Base-by-base conservation (phyloP, 768 basidiomycete genomes). In the Cystoderma amianthinum region DNA sequence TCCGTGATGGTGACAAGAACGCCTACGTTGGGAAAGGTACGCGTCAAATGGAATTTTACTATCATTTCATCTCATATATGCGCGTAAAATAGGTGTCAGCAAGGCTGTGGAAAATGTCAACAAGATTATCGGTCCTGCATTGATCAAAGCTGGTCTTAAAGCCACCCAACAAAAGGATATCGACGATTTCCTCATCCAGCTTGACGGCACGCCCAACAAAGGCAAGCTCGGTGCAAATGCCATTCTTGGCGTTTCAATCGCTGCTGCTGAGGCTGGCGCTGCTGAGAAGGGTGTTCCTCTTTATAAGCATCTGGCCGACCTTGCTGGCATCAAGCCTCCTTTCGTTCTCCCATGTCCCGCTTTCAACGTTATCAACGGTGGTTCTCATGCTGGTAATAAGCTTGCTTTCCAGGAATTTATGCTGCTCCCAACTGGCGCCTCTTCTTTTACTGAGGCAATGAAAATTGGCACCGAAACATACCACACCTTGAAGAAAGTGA, bases 331-430 rank as follows among this genome's bases (percentile, higher is more conserved):
- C 66, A 91, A 94, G 68, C 73, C 90, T 40, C 95, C 96, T 34
- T 97, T 83, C 65, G 76, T 91, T 46, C 84, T 98, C 55, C 96
- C 96, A 46, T 70, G 68, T 60, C 96, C 96, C 36, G 82, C 89
- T 44, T 93, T 99, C 80, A 99, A 99, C 64, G 96, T 99, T 55
- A 99, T 99, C 76, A 99, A 99, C 69, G 96, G 96, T 64, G 96
- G 96, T 49, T 97, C 95, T 48, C 96, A 99, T 62, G 96, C 96
- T 44, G 96, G 96, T 38, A 99, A 99, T 79, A 94, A 95, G 68
- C 87, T 99, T 48, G 96, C 96, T 28, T 99, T 98, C 89, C 96
- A 99, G 69, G 96, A 99, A 68, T 99, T 99, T 76, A 98, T 99
- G 96, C 77, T 99, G 53, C 77, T 97, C 48, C 95, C 96, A 47